Evolutionary conservation across 129 eudicot genomes (phyloP), one percentile per base, ranked within the genome.

Genomic region (Flaveria bidentis): DNA sequence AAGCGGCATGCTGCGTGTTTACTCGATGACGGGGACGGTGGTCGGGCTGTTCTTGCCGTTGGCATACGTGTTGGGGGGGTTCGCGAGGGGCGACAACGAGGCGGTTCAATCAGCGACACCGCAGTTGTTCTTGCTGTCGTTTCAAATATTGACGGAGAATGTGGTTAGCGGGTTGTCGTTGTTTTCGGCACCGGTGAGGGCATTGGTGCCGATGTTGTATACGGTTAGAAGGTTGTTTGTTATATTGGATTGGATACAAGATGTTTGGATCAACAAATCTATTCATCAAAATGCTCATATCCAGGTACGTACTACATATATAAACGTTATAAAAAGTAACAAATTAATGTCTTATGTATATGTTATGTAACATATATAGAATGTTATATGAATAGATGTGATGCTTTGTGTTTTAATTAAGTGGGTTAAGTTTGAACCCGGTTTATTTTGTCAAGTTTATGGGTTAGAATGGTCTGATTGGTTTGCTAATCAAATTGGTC

Each of bases 151-250:
- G 22, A 93, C 97, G 6, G 98, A 93, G 76, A 90, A 93, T n/a
- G 71, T 88, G 0, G 82, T 93, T 0, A 90, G 91, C 33, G 96
- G 91, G n/a, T 67, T 93, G 22, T 86, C 91, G 9, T 73, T 93
- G 89, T 93, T 93, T 81, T 93, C 98, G 22, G 88, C 98, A 18
- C 98, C 98, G 3, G 91, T 93, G 36, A 90, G 98, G 76, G 98
- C 98, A 10, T 77, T 93, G n/a, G 96, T 90, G 39, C 98, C 97
- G 0, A 41, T 90, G 87, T 80, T 93, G 14, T 93, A 93, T 49
- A 93, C 97, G 0, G 91, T 87, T 22, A 80, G 97, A 81, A 84
- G 98, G 49, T 67, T 93, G 58, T 93, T 93, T 23, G 92, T 90
- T 10, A 74, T 88, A 44, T 60, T 93, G 69, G 98, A 93, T 64